phyloP scores from a whole-genome alignment of 192 early-diverging fungal genomes.

The Linnemannia exigua region DNA sequence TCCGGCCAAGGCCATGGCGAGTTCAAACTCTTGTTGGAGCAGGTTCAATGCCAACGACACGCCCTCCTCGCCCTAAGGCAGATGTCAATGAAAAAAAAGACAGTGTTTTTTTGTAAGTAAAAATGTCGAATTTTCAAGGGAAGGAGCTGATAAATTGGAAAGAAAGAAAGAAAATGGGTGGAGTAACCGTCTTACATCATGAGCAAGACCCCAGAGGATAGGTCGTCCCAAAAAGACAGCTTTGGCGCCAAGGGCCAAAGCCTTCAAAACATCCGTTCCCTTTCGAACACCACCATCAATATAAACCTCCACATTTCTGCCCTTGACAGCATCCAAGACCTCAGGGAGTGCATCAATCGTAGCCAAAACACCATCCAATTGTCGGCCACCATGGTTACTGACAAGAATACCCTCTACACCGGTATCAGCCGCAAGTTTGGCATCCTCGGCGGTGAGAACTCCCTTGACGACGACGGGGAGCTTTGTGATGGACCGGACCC shows the following conservation, averaged over 20 bases:
- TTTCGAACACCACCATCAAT: conserved; percentile 95
- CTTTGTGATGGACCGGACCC: conserved; percentile 87
- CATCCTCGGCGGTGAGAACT: conserved; percentile 91
- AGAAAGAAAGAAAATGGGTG: conserved; percentile 60
- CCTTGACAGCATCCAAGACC: conserved; percentile 81
- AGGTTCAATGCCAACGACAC: conserved; percentile 82
- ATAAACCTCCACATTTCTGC: conserved; percentile 84
- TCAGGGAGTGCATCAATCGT: conserved; percentile 89
- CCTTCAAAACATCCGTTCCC: conserved; percentile 96
- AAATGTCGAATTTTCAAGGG: no score
- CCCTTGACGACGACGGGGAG: conserved; percentile 96
- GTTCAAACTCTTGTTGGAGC: conserved; percentile 88
- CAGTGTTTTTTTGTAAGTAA: background rate
- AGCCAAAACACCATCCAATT: conserved; percentile 86
- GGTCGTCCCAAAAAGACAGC: conserved; percentile 92
- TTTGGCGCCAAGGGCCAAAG: conserved; percentile 93
- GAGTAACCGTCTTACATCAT: conserved; percentile 54
- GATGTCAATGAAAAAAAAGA: background rate
- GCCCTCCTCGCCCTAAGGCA: conserved; percentile 84
- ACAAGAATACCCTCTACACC: conserved; percentile 91
- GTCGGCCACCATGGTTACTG: conserved; percentile 97
- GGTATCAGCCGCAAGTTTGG: conserved; percentile 81
- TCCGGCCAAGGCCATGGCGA: conserved; percentile 85
- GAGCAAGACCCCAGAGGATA: conserved; percentile 61
- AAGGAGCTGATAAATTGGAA: no score